A percentile compares a stretch with the other conserved stretches of the same genome.
phyloP scores from a whole-genome alignment of 495 filamentous ascomycete species.

The Parathielavia hyrcaniae region DNA sequence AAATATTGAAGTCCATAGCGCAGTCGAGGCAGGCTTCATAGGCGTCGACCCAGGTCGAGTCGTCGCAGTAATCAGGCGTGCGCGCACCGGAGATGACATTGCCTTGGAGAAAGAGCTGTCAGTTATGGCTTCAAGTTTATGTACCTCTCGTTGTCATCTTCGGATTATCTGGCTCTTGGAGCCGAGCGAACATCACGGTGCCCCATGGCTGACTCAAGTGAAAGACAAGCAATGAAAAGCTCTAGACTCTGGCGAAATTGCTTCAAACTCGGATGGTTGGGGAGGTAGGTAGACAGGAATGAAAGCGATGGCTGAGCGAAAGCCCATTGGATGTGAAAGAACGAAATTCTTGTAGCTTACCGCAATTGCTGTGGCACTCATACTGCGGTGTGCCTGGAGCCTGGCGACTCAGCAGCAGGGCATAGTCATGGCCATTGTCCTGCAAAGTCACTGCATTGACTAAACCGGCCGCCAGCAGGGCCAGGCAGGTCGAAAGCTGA shows the following conservation, averaged over 20 bases:
- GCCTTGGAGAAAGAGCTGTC: conserved; percentile 17
- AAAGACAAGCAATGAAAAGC: too few species aligned
- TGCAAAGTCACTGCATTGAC: conserved; percentile 2
- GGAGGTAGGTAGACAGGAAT: too few species aligned
- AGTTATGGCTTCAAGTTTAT: too few species aligned
- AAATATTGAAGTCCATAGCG: conserved; percentile 41
- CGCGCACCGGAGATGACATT: conserved; percentile 15
- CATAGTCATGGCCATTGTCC: conserved; percentile 12
- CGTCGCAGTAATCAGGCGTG: conserved; percentile 33
- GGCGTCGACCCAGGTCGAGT: conserved; percentile 33
- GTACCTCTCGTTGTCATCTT: too few species aligned
- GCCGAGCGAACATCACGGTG: too few species aligned
- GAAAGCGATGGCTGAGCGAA: too few species aligned
- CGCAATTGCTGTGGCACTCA: conserved; percentile 26
- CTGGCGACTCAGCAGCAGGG: conserved; percentile 16
- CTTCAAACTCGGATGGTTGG: too few species aligned
- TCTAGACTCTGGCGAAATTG: too few species aligned
- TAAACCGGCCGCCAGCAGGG: conserved; percentile 10
- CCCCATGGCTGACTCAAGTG: too few species aligned
- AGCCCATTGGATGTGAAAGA: too few species aligned
- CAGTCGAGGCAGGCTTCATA: conserved; percentile 41
- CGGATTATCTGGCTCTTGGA: too few species aligned
- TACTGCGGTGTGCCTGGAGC: conserved; percentile 22
- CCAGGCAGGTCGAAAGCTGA: conserved; percentile 3
- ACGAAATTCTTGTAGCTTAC: too few species aligned